Conservation (phyloP, 129 eudicot genomes). For the Centrapalus pauciflorus region DNA sequence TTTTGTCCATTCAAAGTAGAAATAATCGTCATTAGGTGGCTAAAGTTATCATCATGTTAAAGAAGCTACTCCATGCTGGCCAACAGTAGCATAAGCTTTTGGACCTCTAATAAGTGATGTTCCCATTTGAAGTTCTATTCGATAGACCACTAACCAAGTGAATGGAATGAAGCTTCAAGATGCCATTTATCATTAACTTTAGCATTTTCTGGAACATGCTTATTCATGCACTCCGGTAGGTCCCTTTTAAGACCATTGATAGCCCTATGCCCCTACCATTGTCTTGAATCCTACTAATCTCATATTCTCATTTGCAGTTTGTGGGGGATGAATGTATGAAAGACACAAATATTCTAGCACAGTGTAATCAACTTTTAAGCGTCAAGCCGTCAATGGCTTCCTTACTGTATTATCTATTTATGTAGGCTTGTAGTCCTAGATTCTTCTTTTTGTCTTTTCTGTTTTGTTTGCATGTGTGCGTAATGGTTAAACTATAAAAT, state of each 20-base stretch:
- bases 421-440: neutral
- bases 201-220: neutral
- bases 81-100: conserved; percentile 2
- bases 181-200: neutral
- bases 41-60: neutral
- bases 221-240: neutral
- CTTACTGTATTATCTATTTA: neutral
- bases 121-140: neutral
- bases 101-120: conserved; percentile 7
- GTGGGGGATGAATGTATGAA: neutral
- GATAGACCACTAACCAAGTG: neutral
- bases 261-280: neutral
- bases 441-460: neutral
- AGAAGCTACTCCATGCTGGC: neutral
- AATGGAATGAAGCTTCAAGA: conserved; percentile 11
- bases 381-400: neutral
- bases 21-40: neutral
- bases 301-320: neutral
- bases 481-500: neutral
- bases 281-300: neutral
- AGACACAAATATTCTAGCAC: neutral
- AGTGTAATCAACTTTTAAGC: no score
- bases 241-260: neutral
- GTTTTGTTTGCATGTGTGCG: neutral
- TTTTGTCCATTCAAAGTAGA: conserved; percentile 7